phyloP scores from a whole-genome alignment of 768 basidiomycete genomes.

The Scleroderma bovista region DNA sequence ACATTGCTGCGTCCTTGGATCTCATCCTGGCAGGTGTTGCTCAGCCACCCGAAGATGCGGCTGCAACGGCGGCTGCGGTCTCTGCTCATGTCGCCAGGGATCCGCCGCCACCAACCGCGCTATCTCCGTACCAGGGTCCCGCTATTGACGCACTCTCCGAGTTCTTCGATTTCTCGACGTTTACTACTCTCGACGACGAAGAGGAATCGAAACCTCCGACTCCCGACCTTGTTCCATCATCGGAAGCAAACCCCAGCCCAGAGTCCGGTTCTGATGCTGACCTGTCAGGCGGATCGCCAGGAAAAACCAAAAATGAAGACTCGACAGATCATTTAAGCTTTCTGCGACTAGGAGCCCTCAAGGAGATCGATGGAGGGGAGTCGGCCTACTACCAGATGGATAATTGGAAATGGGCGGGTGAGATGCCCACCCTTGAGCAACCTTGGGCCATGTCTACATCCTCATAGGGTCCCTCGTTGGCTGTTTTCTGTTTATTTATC shows the following conservation, averaged over 20 bases:
- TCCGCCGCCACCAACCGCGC: slow-evolving; percentile 27
- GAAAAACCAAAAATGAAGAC: slow-evolving; percentile 53
- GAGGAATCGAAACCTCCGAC: slow-evolving; percentile 68
- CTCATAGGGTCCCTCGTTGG: slow-evolving; percentile 25
- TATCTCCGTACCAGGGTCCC: slow-evolving; percentile 31
- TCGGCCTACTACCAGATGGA: slow-evolving; percentile 52
- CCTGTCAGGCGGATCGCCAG: slow-evolving; percentile 39
- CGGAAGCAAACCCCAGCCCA: slow-evolving; percentile 73
- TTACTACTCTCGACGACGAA: slow-evolving; percentile 47
- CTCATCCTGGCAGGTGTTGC: slow-evolving; percentile 57
- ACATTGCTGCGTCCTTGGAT: slow-evolving; percentile 57
- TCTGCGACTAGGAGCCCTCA: slow-evolving; percentile 54
- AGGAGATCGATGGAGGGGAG: slow-evolving; percentile 74
- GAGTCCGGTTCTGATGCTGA: slow-evolving; percentile 67
- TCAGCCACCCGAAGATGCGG: slow-evolving; percentile 33
- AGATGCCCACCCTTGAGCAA: slow-evolving; percentile 59
- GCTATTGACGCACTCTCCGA: slow-evolving; percentile 38
- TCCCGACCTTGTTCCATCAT: slow-evolving; percentile 64
- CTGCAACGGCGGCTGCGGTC: slow-evolving; percentile 24
- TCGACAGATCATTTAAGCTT: slow-evolving; percentile 38
- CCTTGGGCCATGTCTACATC: slow-evolving; percentile 65
- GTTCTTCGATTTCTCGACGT: slow-evolving; percentile 66
- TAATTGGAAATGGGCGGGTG: slow-evolving; percentile 71
- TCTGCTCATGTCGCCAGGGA: slow-evolving; percentile 23
- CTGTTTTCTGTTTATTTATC: slow-evolving; percentile 35